Evolutionary conservation across 1,284 basidiomycete species (phyloP).

Genomic region (Cutaneotrichosporon sp.): DNA sequence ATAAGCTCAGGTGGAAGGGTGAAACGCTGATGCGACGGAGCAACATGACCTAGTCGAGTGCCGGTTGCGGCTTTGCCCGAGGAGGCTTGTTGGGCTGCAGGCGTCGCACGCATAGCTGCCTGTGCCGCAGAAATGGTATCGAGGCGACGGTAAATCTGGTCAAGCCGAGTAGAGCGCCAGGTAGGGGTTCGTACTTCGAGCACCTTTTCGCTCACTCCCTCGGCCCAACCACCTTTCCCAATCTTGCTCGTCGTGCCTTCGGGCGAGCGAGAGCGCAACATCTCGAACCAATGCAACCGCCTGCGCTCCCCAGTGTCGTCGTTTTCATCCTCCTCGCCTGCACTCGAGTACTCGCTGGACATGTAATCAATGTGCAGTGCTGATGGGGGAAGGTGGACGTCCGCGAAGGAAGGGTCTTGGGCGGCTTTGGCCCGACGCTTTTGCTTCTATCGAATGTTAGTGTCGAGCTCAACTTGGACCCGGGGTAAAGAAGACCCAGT

Average conservation of each 20-base stretch:
- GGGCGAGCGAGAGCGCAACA: constrained; percentile 44
- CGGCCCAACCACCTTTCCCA: constrained; percentile 60
- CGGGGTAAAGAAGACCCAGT: background rate
- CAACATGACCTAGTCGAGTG: constrained; percentile 29
- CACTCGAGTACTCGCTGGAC: constrained; percentile 47
- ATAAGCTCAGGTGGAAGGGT: constrained; percentile 18
- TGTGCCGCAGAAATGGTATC: constrained; percentile 27
- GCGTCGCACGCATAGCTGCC: constrained; percentile 21
- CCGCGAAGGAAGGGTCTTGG: constrained; percentile 22
- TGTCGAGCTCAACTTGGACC: background rate
- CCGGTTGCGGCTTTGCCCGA: background rate
- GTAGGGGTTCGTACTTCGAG: constrained; percentile 60
- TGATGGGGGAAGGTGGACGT: constrained; percentile 22
- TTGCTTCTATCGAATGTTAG: constrained; percentile 36
- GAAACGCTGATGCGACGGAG: constrained; percentile 32
- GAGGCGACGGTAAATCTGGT: constrained; percentile 33
- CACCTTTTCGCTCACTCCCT: constrained; percentile 58
- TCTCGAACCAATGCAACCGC: constrained; percentile 10
- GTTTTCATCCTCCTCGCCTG: constrained; percentile 31
- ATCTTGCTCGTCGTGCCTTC: background rate
- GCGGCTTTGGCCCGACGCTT: constrained; percentile 40
- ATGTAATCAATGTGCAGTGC: constrained; percentile 46
- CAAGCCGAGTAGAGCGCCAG: constrained; percentile 41
- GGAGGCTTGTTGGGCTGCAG: constrained; percentile 8
- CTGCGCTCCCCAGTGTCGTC: constrained; percentile 6